Evolutionary conservation across 2,329 filamentous ascomycete species (phyloP), one percentile per base, ranked within the genome.

Genomic region (Verticillium albo-atrum): DNA sequence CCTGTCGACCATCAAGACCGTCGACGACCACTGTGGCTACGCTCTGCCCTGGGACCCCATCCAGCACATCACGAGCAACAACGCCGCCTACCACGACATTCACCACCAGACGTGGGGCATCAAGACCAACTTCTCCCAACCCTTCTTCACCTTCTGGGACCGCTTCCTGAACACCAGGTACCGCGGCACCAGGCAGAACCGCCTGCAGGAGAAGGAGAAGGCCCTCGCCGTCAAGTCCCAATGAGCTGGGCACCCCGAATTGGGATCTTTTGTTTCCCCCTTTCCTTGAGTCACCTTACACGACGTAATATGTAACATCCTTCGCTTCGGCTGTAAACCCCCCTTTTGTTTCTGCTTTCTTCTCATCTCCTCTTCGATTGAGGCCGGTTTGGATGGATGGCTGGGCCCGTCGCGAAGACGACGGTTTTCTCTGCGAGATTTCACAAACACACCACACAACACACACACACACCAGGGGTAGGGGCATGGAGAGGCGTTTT

Each of bases 101-200:
- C 95, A 99, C 76, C 95, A 99, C 77, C 95, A 99, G 77, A 96
- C 91, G 75, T 98, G 94, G 93, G 95, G 95, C 60, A 97, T 99
- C 82, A 99, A 98, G 83, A 90, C 89, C 64, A 96, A 96, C 77
- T 96, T 92, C 74, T 89, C 88, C 5, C 91, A 96, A 75, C 91
- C 91, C 3, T 96, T 93, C 78, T 97, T 98, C 77, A 97, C 90
- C 54, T 92, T 97, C 77, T 98, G 95, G 92, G 95, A 99, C 72
- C 82, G 84, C 54, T 70, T 92, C 28, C 79, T 97, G 25, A 87
- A 88, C 56, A 99, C 95, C 26, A 89, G 86, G 74, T 97, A 92
- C 88, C 86, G 83, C 61, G 91, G 91, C 55, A 87, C 81, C 60
- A 79, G 79, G 17, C 54, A 57, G 25, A 60, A 64, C 54, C 59